Conservation (phyloP, 768 basidiomycete genomes). For the Pisolithus tinctorius region DNA sequence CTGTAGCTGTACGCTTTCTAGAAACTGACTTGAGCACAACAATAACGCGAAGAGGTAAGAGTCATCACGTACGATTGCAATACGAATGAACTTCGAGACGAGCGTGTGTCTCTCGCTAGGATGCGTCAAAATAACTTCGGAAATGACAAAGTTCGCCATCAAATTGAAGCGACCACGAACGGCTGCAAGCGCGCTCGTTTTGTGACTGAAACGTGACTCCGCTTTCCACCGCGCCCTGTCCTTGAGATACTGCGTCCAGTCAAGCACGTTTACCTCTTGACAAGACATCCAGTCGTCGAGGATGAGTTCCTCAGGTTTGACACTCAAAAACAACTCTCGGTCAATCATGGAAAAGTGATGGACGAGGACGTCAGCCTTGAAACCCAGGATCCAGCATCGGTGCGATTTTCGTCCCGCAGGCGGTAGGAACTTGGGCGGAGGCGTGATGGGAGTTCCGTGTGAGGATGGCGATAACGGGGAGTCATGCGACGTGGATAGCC, state of each 20-base stretch:
- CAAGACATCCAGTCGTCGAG: conserved; percentile 61
- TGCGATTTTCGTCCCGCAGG: conserved; percentile 40
- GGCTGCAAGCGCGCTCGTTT: conserved; percentile 65
- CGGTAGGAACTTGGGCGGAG: conserved; percentile 31
- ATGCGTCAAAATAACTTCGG: conserved; percentile 74
- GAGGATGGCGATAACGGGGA: conserved; percentile 15
- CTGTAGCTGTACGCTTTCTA: conserved; percentile 77
- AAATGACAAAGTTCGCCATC: conserved; percentile 70
- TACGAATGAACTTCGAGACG: conserved; percentile 73
- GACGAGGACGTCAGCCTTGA: conserved; percentile 57
- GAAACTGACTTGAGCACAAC: background rate
- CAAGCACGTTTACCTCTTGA: conserved; percentile 60
- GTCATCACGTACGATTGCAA: conserved; percentile 65
- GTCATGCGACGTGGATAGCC: conserved; percentile 29
- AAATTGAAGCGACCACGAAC: conserved; percentile 81
- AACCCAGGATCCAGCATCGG: conserved; percentile 65
- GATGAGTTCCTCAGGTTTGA: conserved; percentile 87
- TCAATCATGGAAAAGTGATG: conserved; percentile 86
- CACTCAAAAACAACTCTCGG: conserved; percentile 73
- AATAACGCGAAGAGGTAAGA: background rate
- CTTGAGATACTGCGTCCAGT: conserved; percentile 80
- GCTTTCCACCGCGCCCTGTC: conserved; percentile 65
- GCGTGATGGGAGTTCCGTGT: conserved; percentile 12
- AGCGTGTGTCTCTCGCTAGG: conserved; percentile 58
- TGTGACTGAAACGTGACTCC: conserved; percentile 49